Conservation (phyloP, 2,329 filamentous ascomycete genomes). For the Aspergillus fischeri region DNA sequence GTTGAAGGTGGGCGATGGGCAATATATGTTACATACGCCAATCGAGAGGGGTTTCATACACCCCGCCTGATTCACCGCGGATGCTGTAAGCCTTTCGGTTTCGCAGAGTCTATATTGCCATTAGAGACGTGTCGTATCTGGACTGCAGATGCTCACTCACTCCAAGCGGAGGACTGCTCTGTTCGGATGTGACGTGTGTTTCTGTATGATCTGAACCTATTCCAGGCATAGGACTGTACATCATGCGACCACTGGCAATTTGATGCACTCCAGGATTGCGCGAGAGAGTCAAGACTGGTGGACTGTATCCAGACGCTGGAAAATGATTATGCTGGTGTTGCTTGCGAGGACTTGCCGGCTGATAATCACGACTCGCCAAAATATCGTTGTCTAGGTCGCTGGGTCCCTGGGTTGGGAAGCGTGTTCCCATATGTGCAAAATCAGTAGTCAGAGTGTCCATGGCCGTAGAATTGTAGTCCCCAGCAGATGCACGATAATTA, state of each 20-base stretch:
- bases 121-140: not conserved
- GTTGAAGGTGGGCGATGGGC: not conserved
- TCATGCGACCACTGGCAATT: not conserved
- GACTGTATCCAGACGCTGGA: too few species aligned
- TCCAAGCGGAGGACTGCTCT: not conserved
- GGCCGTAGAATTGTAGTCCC: too few species aligned
- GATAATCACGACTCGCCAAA: not conserved
- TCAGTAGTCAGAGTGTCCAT: not conserved
- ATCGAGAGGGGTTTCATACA: not conserved
- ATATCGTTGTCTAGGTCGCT: not conserved
- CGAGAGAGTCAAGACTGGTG: too few species aligned
- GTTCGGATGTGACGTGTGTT: not conserved
- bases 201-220: not conserved
- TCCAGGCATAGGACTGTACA: not conserved
- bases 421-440: not conserved
- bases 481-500: too few species aligned
- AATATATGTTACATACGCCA: slow-evolving; percentile 6
- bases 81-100: not conserved
- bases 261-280: not conserved
- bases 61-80: not conserved
- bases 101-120: not conserved
- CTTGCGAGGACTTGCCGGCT: not conserved
- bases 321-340: not conserved
- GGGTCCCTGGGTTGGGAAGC: not conserved
- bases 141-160: not conserved